Evolutionary conservation across 306 rosid species (phyloP), one percentile per base, ranked within the genome.

Genomic region (Fragaria nilgerrensis): DNA sequence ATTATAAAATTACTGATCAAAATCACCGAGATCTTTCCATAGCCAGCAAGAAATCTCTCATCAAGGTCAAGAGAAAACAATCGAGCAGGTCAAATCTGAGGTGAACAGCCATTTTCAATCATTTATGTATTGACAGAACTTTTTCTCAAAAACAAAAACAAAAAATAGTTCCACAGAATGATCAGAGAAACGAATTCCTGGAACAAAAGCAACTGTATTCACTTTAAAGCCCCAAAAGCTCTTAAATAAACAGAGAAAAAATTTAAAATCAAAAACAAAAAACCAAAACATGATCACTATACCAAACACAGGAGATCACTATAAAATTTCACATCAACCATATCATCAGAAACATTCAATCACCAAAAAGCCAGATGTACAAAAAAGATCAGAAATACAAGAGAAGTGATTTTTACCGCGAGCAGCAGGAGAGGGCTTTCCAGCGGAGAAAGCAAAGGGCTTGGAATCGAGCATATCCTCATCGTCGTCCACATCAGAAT

Each of bases 401-500:
- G 41, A 75, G 59, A n/a, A 23, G 39, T 7, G 16, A 9, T 2
- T 78, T 83, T 77, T 83, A 90, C 96, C 93, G 36, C 81, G 86
- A 80, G 91, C 53, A 41, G 90, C 59, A 41, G 62, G 20, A 79
- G 81, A 66, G 77, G 88, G 62, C 44, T 79, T 84, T 52, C 76
- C 9, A 22, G 91, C 73, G 7, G 84, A 68, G 63, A 86, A 85
- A 39, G 84, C 59, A 61, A 86, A 85, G 29, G 87, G 77, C 84
- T 89, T 90, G 71, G 80, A 82, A 83, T 85, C 90, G 2, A 65
- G 75, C 73, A 84, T 81, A 1, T 80, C 96, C 4, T 80, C 93
- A 0, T 86, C 94, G 1, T 87, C 88, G 1, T 92, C 97, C 9
- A 83, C 88, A 9, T 92, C 97, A 3, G 93, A 91, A 2, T 95